Conservation (phyloP, 2,329 filamentous ascomycete genomes). For the Arachnopeziza araneosa region DNA sequence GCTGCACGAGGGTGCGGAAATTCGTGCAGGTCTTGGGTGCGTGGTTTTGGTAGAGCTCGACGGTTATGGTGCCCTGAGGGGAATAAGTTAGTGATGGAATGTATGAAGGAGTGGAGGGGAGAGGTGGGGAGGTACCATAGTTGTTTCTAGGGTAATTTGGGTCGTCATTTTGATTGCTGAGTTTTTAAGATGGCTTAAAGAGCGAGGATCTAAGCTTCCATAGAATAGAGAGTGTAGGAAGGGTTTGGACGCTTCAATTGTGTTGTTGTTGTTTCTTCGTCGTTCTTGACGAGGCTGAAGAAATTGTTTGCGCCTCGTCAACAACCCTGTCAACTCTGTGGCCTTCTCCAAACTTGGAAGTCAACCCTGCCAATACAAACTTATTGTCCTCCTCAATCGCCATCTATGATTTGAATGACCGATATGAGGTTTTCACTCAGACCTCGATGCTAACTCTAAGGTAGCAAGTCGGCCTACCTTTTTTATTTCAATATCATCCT, state of each 20-base stretch:
- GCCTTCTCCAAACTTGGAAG: no score
- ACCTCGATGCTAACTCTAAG: no score
- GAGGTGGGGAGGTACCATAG: constrained; percentile 56
- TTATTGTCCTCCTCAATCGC: background rate
- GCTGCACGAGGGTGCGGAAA: constrained; percentile 71
- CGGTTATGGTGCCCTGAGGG: constrained; percentile 66
- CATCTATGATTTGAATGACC: background rate
- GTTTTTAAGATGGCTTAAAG: background rate
- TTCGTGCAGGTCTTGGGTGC: constrained; percentile 87
- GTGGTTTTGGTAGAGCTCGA: constrained; percentile 88
- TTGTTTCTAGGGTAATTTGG: constrained; percentile 75
- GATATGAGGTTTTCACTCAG: background rate
- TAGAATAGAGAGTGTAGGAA: background rate
- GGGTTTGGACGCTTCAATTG: background rate
- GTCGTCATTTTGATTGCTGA: constrained; percentile 55
- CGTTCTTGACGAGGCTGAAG: constrained; percentile 20
- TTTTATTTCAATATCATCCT: no score
- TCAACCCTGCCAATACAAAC: background rate
- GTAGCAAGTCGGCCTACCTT: no score
- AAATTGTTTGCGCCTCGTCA: background rate
- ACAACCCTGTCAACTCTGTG: no score
- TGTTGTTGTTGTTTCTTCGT: background rate
- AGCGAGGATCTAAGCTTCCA: background rate
- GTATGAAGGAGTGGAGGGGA: background rate
- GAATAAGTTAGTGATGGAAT: background rate